phyloP scores from a whole-genome alignment of 2,329 filamentous ascomycete species.

The Cercospora janseana region DNA sequence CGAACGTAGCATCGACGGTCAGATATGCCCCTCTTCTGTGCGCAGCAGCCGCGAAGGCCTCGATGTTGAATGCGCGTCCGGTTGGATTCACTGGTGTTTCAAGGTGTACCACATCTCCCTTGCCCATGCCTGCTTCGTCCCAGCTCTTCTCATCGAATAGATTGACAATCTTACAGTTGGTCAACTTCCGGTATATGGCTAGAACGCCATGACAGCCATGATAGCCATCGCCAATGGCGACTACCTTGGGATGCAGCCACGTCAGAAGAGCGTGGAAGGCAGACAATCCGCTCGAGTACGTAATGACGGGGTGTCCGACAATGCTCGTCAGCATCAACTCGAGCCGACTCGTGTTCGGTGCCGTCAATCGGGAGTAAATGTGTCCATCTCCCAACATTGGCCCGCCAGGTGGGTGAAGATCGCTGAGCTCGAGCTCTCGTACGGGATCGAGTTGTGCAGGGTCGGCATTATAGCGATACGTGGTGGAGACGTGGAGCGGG shows the following conservation, averaged over 20 bases:
- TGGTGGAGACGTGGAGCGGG: slow-evolving; percentile 86
- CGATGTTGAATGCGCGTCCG: slow-evolving; percentile 74
- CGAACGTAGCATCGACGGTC: slow-evolving; percentile 89
- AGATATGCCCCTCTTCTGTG: slow-evolving; percentile 70
- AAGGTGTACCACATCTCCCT: slow-evolving; percentile 82
- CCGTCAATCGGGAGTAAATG: slow-evolving; percentile 77
- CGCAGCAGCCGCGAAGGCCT: slow-evolving; percentile 68
- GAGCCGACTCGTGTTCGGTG: slow-evolving; percentile 78
- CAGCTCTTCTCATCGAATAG: slow-evolving; percentile 50
- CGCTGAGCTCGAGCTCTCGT: slow-evolving; percentile 28
- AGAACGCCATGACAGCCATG: slow-evolving; percentile 92
- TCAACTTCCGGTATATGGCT: slow-evolving; percentile 68
- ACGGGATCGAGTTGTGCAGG: slow-evolving; percentile 58
- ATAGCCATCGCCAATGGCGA: slow-evolving; percentile 83
- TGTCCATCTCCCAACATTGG: slow-evolving; percentile 59
- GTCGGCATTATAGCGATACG: slow-evolving; percentile 75
- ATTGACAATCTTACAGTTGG: slow-evolving; percentile 68
- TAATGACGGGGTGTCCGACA: slow-evolving; percentile 66
- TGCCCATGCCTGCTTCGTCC: slow-evolving; percentile 64
- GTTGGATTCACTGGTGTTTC: slow-evolving; percentile 94
- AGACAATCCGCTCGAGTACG: slow-evolving; percentile 80
- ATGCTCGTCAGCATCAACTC: slow-evolving; percentile 77
- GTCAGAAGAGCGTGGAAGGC: slow-evolving; percentile 86
- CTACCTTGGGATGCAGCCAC: slow-evolving; percentile 75
- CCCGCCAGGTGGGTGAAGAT: slow-evolving; percentile 31